phyloP scores from a whole-genome alignment of 257 asterid genomes.

The Primulina huaijiensis region DNA sequence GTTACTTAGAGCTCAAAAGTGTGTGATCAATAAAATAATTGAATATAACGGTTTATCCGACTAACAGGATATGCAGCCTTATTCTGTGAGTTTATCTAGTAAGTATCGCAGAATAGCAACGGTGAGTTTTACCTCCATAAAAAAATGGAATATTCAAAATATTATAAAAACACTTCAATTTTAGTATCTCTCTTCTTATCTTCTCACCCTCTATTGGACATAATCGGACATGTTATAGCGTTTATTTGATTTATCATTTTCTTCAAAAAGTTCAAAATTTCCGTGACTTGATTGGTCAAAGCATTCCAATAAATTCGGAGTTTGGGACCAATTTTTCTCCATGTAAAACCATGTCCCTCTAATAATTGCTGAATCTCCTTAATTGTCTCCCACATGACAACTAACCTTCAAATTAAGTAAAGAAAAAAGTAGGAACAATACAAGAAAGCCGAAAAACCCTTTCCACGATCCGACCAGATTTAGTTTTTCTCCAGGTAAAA shows the following conservation, averaged over 20 bases:
- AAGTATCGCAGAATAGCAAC: too few relatives aligned
- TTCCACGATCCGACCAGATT: slow-evolving; percentile 12
- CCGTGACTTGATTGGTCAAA: slow-evolving; percentile 15
- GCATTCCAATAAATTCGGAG: slow-evolving; percentile 2
- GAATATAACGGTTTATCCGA: too few relatives aligned
- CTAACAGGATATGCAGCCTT: too few relatives aligned
- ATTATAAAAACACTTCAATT: too few relatives aligned
- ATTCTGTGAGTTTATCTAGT: too few relatives aligned
- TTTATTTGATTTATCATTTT: not conserved
- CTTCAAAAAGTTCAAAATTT: not conserved
- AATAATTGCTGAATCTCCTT: slow-evolving; percentile 35
- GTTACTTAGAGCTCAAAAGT: too few relatives aligned
- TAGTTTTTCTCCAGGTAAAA: not conserved
- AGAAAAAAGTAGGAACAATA: not conserved
- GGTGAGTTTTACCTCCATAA: too few relatives aligned
- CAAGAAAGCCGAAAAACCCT: slow-evolving; percentile 25
- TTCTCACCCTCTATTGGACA: too few relatives aligned
- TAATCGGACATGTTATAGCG: not conserved
- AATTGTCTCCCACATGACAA: slow-evolving; percentile 26
- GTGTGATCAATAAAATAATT: too few relatives aligned
- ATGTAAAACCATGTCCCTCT: slow-evolving; percentile 24
- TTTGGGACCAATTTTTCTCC: slow-evolving; percentile 6
- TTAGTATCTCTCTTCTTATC: too few relatives aligned
- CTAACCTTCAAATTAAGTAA: not conserved
- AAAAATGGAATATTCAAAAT: too few relatives aligned